Evolutionary conservation across 2,329 filamentous ascomycete species (phyloP).

Genomic region (Colletotrichum falcatum): DNA sequence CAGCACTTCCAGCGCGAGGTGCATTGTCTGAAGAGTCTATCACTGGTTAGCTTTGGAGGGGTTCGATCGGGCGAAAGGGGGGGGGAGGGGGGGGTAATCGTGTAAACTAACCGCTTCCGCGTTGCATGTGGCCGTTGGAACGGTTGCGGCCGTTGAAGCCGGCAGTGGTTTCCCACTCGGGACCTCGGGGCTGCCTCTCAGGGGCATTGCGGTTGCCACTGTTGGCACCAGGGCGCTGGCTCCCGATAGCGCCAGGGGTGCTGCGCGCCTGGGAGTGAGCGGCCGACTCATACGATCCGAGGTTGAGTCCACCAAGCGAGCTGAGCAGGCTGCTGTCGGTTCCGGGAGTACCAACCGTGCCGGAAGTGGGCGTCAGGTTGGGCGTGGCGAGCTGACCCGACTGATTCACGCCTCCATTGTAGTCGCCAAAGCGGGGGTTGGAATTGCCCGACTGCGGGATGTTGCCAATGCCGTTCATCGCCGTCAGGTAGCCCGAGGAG

Average conservation of each 20-base stretch:
- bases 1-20: conserved; percentile 51
- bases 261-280: conserved; percentile 56
- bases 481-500: conserved; percentile 79
- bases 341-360: conserved; percentile 54
- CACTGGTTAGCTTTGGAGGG: conserved; percentile 11
- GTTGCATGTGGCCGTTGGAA: conserved; percentile 70
- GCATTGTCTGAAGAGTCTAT: conserved; percentile 59
- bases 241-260: conserved; percentile 72
- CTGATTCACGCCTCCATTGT: conserved; percentile 54
- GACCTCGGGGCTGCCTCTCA: conserved; percentile 73
- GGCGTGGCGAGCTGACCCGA: conserved; percentile 51
- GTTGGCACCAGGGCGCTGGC: conserved; percentile 69
- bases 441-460: conserved; percentile 55
- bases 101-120: conserved; percentile 67
- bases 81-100: background rate
- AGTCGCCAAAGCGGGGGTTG: conserved; percentile 60
- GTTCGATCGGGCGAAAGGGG: background rate
- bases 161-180: conserved; percentile 68
- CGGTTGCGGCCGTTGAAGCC: conserved; percentile 68
- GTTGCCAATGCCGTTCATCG: conserved; percentile 69
- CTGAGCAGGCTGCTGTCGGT: conserved; percentile 58
- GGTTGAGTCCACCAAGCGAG: conserved; percentile 62
- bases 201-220: conserved; percentile 59
- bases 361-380: conserved; percentile 50
- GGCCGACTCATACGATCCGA: conserved; percentile 64